Base-by-base conservation (phyloP, 2,329 filamentous ascomycete genomes). In the Fusarium sp. region DNA sequence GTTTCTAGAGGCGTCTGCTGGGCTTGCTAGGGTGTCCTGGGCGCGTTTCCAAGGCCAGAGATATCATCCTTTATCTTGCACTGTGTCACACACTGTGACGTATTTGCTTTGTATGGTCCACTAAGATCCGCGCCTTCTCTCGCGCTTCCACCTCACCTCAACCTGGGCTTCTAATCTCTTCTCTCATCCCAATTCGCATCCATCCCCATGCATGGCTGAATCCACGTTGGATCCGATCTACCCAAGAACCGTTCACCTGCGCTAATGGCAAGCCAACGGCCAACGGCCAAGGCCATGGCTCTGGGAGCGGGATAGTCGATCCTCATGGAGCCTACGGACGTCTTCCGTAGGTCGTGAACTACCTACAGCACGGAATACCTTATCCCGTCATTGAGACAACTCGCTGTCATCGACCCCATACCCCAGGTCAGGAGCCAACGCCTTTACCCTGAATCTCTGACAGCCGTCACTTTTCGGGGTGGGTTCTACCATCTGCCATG, bases 131-230 rank as follows among this genome's bases (percentile, higher is more conserved):
- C 45, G 47, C 27, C 32, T 32, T 60, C 54, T 65, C 56, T 57
- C 35, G 11, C 65, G 74, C 71, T 75, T 70, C 71, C 71, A 74
- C 54, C 71, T 65, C 58, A 71, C 30, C 33, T 65, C 61, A 68
- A 64, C 58, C 63, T 37, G 35, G 35, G 35, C 35, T 59, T 68
- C 43, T 65, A 35, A 45, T 66, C 65, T 72, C 72, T 69, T 72
- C 25, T 70, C 69, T 69, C 71, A 65, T 52, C 33, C 30, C 43
- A 58, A 50, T 50, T 27, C 25, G 15, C n/a, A 37, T 17, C 14
- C 38, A 25, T 27, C 25, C 32, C 38, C n/a, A 50, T 50, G 40
- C 43, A 63, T 40, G 35, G 47, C 25, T 22, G 45, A 56, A 30
- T 9, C 43, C 52, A 30, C 35, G 35, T 30, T 70, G 35, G 60